Evolutionary conservation across 345 rosid genomes (phyloP), one percentile per base, ranked within the genome.

Genomic region (Populus euphratica): DNA sequence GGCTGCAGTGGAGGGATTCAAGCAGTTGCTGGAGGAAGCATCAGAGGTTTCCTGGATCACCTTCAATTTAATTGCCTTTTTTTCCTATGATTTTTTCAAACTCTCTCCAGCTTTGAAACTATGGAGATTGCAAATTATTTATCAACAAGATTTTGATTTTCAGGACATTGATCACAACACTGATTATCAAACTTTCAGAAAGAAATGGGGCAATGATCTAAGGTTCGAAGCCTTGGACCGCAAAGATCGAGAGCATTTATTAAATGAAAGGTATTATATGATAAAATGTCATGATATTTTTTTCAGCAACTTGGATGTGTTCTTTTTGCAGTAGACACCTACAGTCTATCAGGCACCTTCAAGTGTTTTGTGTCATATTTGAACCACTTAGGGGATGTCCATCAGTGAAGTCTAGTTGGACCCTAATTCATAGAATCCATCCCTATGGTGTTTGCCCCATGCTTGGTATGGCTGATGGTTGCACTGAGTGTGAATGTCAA

Each of bases 1-100:
- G 88, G 95, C 94, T 82, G 97, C 96, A 70, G 79, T 92, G 77
- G 98, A 92, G 83, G 94, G 94, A 80, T 96, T 93, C 86, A 96
- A 78, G 88, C 91, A 91, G 86, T 85, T 96, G 78, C 85, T 96
- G 74, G 95, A 91, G 69, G 97, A 93, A 85, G 94, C 91, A 64
- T 83, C 87, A 36, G 84, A 86, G 90, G 99, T 90, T 81, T 69
- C 72, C n/a, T 74, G 27, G 8, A 33, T 70, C 73, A 21, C 68
- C 47, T 69, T 64, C 29, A 72, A 52, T 70, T 76, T 10, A 62
- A 14, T 65, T 62, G 65, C 41, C 35, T 67, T 7, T 56, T 77
- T 14, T 76, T 68, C 79, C 79, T 23, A 74, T 20, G 68, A 72
- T 25, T 75, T 49, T 72, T 74, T 29, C 13, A 68, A 13, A 9